Conservation (phyloP, 2,329 filamentous ascomycete species). For the Aspergillus carbonarius region DNA sequence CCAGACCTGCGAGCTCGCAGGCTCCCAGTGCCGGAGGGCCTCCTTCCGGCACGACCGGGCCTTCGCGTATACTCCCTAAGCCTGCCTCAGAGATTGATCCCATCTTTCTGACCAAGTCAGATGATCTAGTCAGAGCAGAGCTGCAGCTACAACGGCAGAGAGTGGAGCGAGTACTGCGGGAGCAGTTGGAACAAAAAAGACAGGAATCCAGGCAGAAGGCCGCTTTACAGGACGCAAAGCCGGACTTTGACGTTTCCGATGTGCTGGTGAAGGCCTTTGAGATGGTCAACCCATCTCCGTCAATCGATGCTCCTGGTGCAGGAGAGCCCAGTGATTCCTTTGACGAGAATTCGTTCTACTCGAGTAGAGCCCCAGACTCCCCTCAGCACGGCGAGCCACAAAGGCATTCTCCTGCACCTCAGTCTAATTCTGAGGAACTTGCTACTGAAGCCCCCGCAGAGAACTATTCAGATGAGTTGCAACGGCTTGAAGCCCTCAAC, state of each 20-base stretch:
- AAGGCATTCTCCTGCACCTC: slow-evolving; percentile 30
- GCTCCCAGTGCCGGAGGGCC: slow-evolving; percentile 19
- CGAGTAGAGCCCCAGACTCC: slow-evolving; percentile 82
- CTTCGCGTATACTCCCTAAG: slow-evolving; percentile 44
- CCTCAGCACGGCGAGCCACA: slow-evolving; percentile 47
- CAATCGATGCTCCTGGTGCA: slow-evolving; percentile 53
- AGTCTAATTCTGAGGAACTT: slow-evolving; percentile 32
- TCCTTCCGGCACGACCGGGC: slow-evolving; percentile 23
- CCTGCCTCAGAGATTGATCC: slow-evolving; percentile 72
- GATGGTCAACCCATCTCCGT: slow-evolving; percentile 68
- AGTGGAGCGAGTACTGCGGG: slow-evolving; percentile 73
- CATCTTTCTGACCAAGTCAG: slow-evolving; percentile 81
- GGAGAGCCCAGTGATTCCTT: slow-evolving; percentile 74
- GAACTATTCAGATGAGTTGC: slow-evolving; percentile 36
- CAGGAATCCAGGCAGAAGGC: slow-evolving; percentile 51
- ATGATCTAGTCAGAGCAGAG: slow-evolving; percentile 79
- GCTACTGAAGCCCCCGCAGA: slow-evolving; percentile 35
- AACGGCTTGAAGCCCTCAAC: slow-evolving; percentile 40
- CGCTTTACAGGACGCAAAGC: slow-evolving; percentile 52
- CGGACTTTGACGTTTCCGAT: slow-evolving; percentile 69
- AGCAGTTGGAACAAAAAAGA: slow-evolving; percentile 70
- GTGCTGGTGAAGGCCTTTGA: slow-evolving; percentile 70
- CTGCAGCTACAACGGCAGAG: slow-evolving; percentile 75
- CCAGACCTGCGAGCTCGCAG: slow-evolving; percentile 22
- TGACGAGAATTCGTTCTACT: slow-evolving; percentile 95